Base-by-base conservation (phyloP, 371 early-diverging fungal species). In the Mortierella polycephala region DNA sequence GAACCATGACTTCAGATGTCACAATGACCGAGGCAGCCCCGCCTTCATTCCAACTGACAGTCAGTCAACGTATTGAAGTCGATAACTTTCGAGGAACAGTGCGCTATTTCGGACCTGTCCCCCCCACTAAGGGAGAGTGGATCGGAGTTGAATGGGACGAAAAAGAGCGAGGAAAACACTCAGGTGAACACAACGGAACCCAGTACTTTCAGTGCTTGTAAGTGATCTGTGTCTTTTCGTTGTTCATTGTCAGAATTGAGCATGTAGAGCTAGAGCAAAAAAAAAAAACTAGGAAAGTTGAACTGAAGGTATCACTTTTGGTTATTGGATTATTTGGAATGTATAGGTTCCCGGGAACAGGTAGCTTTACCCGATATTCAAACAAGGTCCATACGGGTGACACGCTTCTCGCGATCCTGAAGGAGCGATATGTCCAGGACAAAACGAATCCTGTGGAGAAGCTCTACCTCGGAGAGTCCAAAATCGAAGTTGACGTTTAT, bases 61-160 rank as follows among this genome's bases (percentile, higher is more conserved):
- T 69, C 16, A 73, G 79, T 4, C 79, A 73, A 21, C 72, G 79
- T 21, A 62, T 79, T 20, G 69, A 72, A 49, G 9, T 41, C 12
- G 79, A 69, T 3, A 13, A 53, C 40, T 47, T 40, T 30, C 58
- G 67, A 13, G 79, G 79, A 13, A 93, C 94, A 0, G 77, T 95
- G 7, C 89, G 90, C 13, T 95, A 85, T 67, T 75, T 85, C 64
- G 95, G 94, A 0, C 67, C 85, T 1, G 88, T 94, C 0, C 76
- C 81, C 4, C 82, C 82, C 0, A 83, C 91, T 21, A 76, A 76
- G 18, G 91, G 94, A 12, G 81, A 82, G 42, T 96, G 96, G 96
- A 83, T 92, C n/a, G 96, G 96, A 14, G 84, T 96, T n/a, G 95
- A 96, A 81, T 96, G 96, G 96, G 93, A 93, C 68, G 87, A 89